A percentile compares a stretch with the other conserved stretches of the same genome.
These are phyloP conservation scores for Cucurbita moschata DNA, from an alignment of 306 rosid species.

Conservation along the genomic window DNA sequence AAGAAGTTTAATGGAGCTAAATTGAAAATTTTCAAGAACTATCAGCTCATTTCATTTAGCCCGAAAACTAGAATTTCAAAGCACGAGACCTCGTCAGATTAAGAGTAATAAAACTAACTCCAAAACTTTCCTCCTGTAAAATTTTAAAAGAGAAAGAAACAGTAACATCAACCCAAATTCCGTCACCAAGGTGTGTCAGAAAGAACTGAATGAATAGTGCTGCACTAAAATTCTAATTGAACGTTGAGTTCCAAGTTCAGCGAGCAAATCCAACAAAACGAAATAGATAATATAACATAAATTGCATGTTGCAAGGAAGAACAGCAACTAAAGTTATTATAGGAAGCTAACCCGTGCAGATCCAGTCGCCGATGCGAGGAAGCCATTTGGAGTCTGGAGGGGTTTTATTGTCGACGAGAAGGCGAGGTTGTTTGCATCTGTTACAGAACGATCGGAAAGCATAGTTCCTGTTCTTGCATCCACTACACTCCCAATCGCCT, in stretches of 20 bases:
- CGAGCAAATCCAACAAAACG: neutral
- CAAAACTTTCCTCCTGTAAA: neutral
- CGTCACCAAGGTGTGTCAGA: neutral
- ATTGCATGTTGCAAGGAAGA: neutral
- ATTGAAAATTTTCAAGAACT: neutral
- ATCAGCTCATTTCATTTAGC: neutral
- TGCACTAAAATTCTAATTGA: neutral
- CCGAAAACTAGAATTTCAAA: neutral
- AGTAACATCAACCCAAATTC: neutral
- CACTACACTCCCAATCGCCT: slow-evolving; percentile 94
- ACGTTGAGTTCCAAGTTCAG: neutral
- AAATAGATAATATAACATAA: neutral
- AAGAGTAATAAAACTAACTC: neutral
- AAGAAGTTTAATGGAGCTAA: neutral
- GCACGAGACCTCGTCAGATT: neutral
- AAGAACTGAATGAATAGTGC: neutral
- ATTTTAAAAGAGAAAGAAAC: neutral
- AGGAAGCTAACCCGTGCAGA: slow-evolving; percentile 73
- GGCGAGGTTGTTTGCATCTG: slow-evolving; percentile 90
- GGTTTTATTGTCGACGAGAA: slow-evolving; percentile 79
- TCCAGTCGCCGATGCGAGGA: slow-evolving; percentile 93
- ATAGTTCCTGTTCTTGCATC: slow-evolving; percentile 83
- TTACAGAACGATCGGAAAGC: slow-evolving; percentile 97
- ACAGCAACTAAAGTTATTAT: neutral
- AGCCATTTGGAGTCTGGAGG: slow-evolving; percentile 97